Evolutionary conservation across 192 early-diverging fungal species (phyloP).

Genomic region (Gonapodya prolifera): DNA sequence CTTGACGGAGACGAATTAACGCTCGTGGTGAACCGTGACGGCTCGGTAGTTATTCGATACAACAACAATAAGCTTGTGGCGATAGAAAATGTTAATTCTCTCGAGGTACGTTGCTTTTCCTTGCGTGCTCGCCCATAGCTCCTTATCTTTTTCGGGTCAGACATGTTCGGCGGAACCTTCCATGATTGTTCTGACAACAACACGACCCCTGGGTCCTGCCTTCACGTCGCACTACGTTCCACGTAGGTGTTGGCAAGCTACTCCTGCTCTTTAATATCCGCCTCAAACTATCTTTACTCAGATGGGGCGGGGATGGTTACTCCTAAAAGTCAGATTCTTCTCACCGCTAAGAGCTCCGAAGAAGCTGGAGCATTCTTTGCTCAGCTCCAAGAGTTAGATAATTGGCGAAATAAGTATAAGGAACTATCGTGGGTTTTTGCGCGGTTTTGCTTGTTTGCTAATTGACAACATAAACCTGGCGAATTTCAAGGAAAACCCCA

Average conservation of each 20-base stretch:
- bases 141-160: neutral
- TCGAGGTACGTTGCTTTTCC: neutral
- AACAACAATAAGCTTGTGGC: neutral
- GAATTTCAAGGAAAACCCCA: no score
- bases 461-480: no score
- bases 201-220: neutral
- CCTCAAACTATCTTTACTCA: neutral
- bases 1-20: neutral
- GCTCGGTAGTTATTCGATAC: neutral
- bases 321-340: neutral
- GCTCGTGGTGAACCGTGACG: neutral
- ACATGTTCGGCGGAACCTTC: neutral
- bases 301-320: neutral
- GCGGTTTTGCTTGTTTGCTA: no score
- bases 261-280: neutral
- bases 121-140: no score
- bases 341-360: neutral
- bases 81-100: neutral
- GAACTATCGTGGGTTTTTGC: neutral
- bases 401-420: neutral
- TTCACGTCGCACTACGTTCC: neutral
- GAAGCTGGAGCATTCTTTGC: neutral
- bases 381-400: neutral
- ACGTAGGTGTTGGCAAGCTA: neutral
- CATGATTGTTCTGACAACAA: neutral